phyloP scores from a whole-genome alignment of 768 basidiomycete species.

The Mycena chlorophos region DNA sequence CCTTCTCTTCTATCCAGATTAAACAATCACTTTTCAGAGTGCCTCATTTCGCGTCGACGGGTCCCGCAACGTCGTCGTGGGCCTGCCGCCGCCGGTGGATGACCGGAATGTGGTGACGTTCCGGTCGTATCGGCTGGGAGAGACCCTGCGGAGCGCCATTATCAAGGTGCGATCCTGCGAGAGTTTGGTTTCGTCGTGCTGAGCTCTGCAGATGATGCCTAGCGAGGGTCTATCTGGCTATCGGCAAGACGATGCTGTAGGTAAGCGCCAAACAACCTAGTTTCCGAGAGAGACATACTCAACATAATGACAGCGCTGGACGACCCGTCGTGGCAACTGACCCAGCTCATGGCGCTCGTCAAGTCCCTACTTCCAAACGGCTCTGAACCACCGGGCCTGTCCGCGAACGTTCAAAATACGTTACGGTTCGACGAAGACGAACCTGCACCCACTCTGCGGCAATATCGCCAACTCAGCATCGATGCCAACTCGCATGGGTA shows the following conservation, averaged over 20 bases:
- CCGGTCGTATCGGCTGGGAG: constrained; percentile 45
- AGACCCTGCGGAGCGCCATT: constrained; percentile 38
- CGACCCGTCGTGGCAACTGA: constrained; percentile 33
- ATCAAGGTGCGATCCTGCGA: constrained; percentile 32
- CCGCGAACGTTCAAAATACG: constrained; percentile 32
- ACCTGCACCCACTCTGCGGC: constrained; percentile 30
- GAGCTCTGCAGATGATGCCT: constrained; percentile 41
- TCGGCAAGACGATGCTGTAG: constrained; percentile 18
- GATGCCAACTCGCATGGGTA: constrained; percentile 37
- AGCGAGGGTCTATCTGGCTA: constrained; percentile 36
- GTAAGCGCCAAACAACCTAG: not conserved
- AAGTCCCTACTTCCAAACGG: constrained; percentile 40
- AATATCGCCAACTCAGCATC: constrained; percentile 40
- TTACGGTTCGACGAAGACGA: constrained; percentile 33
- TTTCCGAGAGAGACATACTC: constrained; percentile 8
- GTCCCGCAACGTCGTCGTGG: constrained; percentile 42
- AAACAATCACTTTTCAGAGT: constrained; percentile 28
- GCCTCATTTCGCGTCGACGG: constrained; percentile 44
- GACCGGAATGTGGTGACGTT: constrained; percentile 35
- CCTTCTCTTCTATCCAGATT: not conserved
- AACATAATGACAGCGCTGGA: constrained; percentile 24
- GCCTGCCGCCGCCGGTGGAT: constrained; percentile 42
- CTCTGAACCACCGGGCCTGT: constrained; percentile 30
- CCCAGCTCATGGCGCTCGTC: constrained; percentile 42
- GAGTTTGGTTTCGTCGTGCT: not conserved